Evolutionary conservation across 2,329 filamentous ascomycete genomes (phyloP), one percentile per base, ranked within the genome.

Genomic region (Ascochyta koolunga): DNA sequence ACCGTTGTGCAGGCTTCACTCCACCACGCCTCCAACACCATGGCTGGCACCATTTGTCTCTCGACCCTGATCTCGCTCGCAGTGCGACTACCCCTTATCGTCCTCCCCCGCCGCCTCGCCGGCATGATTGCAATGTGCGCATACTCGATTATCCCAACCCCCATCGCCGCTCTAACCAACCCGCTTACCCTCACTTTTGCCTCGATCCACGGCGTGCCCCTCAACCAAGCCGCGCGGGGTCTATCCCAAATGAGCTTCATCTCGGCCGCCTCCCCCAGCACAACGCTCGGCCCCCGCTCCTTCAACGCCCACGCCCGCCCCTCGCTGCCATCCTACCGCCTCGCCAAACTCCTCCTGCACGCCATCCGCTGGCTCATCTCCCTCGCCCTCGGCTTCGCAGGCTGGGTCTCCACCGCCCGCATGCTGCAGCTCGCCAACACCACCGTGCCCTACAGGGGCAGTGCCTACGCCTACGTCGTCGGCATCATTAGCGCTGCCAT

Each of bases 321-420:
- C 2, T 81, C 86, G 1, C 80, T 96, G n/a, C 80, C 95, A 21
- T 89, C 95, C 0, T 99, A 98, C 73, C 86, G 91, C 4, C 86
- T 98, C 8, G 90, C 95, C 1, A 98, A 97, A 74, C 83, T 98
- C 24, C 83, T 99, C 7, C 85, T 99, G 3, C 91, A 97, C 64
- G 91, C 93, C 3, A 95, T 92, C 1, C 86, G 93, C 16, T 90
- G 93, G 71, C 89, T 97, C 68, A 96, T 97, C 86, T 91, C 91
- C 0, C 86, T 93, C 40, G 90, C 88, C 0, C 84, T 99, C 25
- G 93, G 93, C 0, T 96, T 98, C 68, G 93, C 90, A 4, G 93
- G 91, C n/a, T 99, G 95, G 95, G 91, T 98, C 8, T 89, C 91
- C 40, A 96, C 93, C 31, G 93, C 95, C 10, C 87, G 91, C 59